Conservation (phyloP, 2,329 filamentous ascomycete species). For the Cadophora malorum region DNA sequence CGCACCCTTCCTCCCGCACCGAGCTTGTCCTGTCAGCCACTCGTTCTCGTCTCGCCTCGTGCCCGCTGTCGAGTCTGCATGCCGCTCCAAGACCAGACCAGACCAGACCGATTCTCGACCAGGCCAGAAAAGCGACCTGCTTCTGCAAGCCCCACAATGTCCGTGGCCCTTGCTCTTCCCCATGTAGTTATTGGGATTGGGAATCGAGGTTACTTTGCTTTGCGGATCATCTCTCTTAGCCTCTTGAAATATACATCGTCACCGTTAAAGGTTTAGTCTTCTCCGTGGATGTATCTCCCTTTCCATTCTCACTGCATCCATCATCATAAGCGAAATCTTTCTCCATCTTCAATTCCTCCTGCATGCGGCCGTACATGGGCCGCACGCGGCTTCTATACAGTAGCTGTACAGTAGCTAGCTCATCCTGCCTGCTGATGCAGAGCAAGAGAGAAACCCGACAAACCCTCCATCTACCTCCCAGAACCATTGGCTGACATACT, state of each 20-base stretch:
- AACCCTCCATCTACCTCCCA: background rate
- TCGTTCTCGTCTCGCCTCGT: constrained; percentile 35
- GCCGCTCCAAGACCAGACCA: constrained; percentile 22
- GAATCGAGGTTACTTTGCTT: background rate
- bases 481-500: constrained; percentile 33
- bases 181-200: constrained; percentile 2
- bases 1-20: constrained; percentile 41
- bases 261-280: background rate
- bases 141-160: constrained; percentile 14
- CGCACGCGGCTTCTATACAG: constrained; percentile 18
- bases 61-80: constrained; percentile 26
- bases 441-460: background rate
- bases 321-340: constrained; percentile 7
- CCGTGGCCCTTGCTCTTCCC: constrained; percentile 17
- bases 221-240: background rate
- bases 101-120: background rate
- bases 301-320: background rate
- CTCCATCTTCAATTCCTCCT: constrained; percentile 20
- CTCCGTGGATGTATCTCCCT: background rate
- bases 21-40: constrained; percentile 37
- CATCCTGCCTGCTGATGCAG: background rate
- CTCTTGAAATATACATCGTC: background rate
- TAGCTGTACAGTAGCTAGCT: background rate
- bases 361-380: constrained; percentile 22
- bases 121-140: constrained; percentile 13